phyloP scores from a whole-genome alignment of 108 stramenopile species.

The Seminavis robusta region DNA sequence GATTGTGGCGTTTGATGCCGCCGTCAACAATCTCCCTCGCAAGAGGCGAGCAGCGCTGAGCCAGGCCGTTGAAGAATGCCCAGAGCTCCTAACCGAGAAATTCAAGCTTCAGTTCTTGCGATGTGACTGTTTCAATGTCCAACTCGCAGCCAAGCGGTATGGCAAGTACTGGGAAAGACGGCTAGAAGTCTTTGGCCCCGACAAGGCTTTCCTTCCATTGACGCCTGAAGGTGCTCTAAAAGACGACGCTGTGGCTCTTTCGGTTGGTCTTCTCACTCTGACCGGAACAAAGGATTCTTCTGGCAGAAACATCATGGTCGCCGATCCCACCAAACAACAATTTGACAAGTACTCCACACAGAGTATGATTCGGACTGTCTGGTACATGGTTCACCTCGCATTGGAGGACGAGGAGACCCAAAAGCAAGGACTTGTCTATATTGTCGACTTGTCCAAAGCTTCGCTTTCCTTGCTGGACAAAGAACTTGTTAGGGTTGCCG shows the following conservation, averaged over 20 bases:
- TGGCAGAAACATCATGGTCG: slow-evolving; percentile 38
- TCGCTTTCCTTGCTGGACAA: slow-evolving; percentile 35
- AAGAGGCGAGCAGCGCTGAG: slow-evolving; percentile 16
- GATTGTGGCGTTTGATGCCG: slow-evolving; percentile 23
- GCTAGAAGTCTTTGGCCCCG: slow-evolving; percentile 46
- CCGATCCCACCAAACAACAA: slow-evolving; percentile 45
- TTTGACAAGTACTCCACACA: slow-evolving; percentile 27
- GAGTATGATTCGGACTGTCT: slow-evolving; percentile 37
- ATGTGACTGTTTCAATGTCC: too few relatives aligned
- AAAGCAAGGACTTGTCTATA: slow-evolving; percentile 36
- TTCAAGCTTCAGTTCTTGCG: slow-evolving; percentile 55
- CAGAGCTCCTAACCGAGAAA: slow-evolving; percentile 22
- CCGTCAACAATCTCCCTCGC: neutral
- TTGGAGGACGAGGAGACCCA: slow-evolving; percentile 40
- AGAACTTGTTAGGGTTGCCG: slow-evolving; percentile 26
- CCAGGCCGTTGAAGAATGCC: slow-evolving; percentile 35
- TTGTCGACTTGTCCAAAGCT: slow-evolving; percentile 29
- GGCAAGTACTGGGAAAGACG: slow-evolving; percentile 51
- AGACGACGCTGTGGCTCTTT: slow-evolving; percentile 29
- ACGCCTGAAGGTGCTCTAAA: slow-evolving; percentile 18
- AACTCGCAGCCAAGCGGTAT: slow-evolving; percentile 42
- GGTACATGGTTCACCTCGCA: slow-evolving; percentile 44
- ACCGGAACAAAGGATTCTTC: slow-evolving; percentile 17
- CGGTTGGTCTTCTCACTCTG: slow-evolving; percentile 24
- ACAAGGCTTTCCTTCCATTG: slow-evolving; percentile 39